Conservation (phyloP, 2,329 filamentous ascomycete species). For the Penicillium paneum region DNA sequence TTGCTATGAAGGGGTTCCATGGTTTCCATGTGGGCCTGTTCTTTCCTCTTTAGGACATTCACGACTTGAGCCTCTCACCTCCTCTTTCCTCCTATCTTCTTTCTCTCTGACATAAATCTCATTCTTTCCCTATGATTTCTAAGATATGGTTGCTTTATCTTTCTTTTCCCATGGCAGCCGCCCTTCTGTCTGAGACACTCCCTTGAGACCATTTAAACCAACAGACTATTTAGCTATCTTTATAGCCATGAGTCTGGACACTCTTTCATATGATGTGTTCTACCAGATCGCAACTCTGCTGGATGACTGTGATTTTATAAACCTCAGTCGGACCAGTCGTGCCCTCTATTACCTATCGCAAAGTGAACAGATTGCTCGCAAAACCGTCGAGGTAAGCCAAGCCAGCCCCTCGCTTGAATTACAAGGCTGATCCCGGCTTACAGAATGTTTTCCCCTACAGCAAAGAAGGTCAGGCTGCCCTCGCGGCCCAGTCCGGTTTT, state of each 20-base stretch:
- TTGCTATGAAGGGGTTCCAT: not conserved
- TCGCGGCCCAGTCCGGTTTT: conserved; percentile 42
- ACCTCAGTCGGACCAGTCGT: conserved; percentile 53
- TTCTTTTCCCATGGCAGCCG: not conserved
- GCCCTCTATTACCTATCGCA: conserved; percentile 52
- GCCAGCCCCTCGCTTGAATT: not conserved
- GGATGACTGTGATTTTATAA: conserved; percentile 57
- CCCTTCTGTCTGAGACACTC: not conserved
- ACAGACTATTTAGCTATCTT: not conserved
- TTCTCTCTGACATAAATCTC: not conserved
- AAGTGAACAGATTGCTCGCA: conserved; percentile 57
- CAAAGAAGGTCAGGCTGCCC: conserved; percentile 45
- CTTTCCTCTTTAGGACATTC: not conserved
- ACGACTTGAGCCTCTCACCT: not conserved
- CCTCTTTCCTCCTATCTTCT: not conserved
- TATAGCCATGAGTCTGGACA: conserved; percentile 35
- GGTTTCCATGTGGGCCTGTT: not conserved
- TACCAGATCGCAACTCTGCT: conserved; percentile 56
- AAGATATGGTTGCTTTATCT: not conserved
- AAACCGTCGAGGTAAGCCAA: conserved; percentile 54
- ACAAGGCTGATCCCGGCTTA: conserved; percentile 10
- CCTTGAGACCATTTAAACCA: not conserved
- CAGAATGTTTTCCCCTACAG: conserved; percentile 45
- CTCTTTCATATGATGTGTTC: conserved; percentile 64
- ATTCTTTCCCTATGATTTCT: not conserved